These are phyloP conservation scores for Botrytis hyacinthi DNA, from an alignment of 2,329 filamentous ascomycete genomes.

Conservation along the genomic window DNA sequence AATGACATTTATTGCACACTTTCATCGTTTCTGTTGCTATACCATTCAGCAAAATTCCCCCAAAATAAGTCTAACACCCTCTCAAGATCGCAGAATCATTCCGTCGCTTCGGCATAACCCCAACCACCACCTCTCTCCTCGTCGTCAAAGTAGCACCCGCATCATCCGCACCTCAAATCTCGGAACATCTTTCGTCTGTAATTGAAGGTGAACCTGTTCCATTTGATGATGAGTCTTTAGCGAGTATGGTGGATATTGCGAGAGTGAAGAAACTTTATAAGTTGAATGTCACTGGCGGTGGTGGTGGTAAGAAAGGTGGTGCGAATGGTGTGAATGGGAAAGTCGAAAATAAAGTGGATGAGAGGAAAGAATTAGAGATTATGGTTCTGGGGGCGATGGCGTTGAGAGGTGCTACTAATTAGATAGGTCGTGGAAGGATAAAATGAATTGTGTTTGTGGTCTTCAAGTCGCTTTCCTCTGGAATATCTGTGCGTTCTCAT, in stretches of 20 bases:
- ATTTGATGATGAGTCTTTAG: slow-evolving; percentile 64
- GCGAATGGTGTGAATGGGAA: slow-evolving; percentile 22
- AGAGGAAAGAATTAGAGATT: slow-evolving; percentile 60
- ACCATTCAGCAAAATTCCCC: accelerated
- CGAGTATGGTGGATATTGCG: slow-evolving; percentile 58
- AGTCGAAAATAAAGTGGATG: slow-evolving; percentile 40
- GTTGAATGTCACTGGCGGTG: slow-evolving; percentile 57
- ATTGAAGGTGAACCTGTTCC: slow-evolving; percentile 60
- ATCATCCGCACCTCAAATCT: slow-evolving; percentile 49
- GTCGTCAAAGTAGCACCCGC: slow-evolving; percentile 73
- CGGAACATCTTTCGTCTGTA: slow-evolving; percentile 57
- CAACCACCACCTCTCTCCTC: slow-evolving; percentile 65
- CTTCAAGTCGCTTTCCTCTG: no score
- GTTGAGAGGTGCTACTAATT: slow-evolving; percentile 56
- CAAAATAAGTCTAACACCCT: not conserved
- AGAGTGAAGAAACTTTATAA: slow-evolving; percentile 87
- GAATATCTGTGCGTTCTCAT: no score
- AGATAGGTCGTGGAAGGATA: no score
- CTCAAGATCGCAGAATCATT: slow-evolving; percentile 85
- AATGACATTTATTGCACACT: not conserved
- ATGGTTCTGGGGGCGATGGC: slow-evolving; percentile 76
- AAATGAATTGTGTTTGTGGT: no score
- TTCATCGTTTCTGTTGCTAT: not conserved
- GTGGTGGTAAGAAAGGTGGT: not conserved
- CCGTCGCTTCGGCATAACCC: slow-evolving; percentile 78